Evolutionary conservation across 257 asterid species (phyloP).

Genomic region (Nicotiana sylvestris): DNA sequence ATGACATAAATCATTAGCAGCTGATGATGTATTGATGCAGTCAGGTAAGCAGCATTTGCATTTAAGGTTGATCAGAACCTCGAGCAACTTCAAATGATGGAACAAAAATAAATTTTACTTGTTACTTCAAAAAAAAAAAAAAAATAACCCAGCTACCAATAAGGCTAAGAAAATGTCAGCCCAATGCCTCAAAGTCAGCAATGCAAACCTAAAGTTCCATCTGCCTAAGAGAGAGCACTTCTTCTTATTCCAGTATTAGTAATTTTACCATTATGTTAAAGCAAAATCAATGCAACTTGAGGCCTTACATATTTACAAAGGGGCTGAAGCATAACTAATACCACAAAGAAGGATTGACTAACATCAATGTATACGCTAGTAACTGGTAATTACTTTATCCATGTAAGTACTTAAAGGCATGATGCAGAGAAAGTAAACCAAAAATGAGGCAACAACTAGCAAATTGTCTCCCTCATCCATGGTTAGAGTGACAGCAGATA

Average conservation of each 20-base stretch:
- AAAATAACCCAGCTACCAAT: neutral
- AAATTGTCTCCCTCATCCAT: neutral
- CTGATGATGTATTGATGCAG: neutral
- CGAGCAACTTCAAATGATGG: neutral
- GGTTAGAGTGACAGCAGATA: neutral
- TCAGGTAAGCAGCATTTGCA: slow-evolving; percentile 2
- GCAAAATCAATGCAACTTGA: too few species aligned
- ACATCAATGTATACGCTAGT: neutral
- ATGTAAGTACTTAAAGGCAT: neutral
- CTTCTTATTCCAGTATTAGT: neutral
- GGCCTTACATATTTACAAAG: too few species aligned
- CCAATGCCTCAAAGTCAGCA: neutral
- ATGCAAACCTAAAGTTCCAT: slow-evolving; percentile 5
- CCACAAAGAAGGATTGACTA: neutral
- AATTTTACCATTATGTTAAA: neutral
- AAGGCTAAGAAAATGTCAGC: neutral
- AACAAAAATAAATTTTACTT: neutral
- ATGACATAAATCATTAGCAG: neutral
- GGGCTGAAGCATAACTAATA: neutral
- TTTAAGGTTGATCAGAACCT: neutral
- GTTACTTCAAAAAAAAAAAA: neutral
- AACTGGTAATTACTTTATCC: too few species aligned
- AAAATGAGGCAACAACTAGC: neutral
- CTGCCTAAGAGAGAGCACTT: neutral
- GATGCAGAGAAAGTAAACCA: neutral